phyloP scores from a whole-genome alignment of 2,329 filamentous ascomycete genomes.

The Rutstroemia sp. region DNA sequence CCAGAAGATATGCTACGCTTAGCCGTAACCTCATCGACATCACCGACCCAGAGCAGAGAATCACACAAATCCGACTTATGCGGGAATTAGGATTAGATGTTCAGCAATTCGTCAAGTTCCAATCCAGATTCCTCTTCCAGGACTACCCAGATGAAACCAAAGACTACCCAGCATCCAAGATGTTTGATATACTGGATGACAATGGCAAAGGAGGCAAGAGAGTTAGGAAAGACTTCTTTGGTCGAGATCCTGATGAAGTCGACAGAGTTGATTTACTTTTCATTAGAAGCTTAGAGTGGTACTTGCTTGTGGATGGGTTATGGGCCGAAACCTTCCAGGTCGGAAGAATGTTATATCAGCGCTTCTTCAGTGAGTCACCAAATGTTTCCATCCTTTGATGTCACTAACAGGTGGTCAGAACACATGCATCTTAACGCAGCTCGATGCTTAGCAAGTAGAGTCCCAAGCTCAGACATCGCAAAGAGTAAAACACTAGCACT shows the following conservation, averaged over 20 bases:
- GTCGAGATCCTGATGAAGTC: slow-evolving; percentile 53
- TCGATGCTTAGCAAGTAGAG: slow-evolving; percentile 42
- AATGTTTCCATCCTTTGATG: background rate
- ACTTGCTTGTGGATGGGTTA: slow-evolving; percentile 63
- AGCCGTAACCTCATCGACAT: slow-evolving; percentile 72
- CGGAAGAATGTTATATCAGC: slow-evolving; percentile 69
- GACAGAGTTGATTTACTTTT: slow-evolving; percentile 60
- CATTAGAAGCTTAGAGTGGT: slow-evolving; percentile 80
- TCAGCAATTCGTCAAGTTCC: slow-evolving; percentile 63
- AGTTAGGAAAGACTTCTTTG: slow-evolving; percentile 66
- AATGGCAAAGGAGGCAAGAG: slow-evolving; percentile 47
- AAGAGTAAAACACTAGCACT: slow-evolving; percentile 31
- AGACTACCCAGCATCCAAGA: slow-evolving; percentile 35
- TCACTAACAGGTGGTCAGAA: slow-evolving; percentile 28
- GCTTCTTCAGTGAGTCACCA: slow-evolving; percentile 68
- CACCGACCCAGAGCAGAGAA: slow-evolving; percentile 55
- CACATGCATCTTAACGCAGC: slow-evolving; percentile 44
- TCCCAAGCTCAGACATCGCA: slow-evolving; percentile 39
- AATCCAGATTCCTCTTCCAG: slow-evolving; percentile 49
- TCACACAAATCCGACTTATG: slow-evolving; percentile 67
- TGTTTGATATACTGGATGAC: slow-evolving; percentile 43
- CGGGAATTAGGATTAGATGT: slow-evolving; percentile 66
- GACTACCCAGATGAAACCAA: slow-evolving; percentile 36
- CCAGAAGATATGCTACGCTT: slow-evolving; percentile 62
- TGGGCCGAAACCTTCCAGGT: slow-evolving; percentile 64